A percentile compares a stretch with the other conserved stretches of the same genome.
These are phyloP conservation scores for Claviceps monticola DNA, from an alignment of 2,329 filamentous ascomycete genomes.

Conservation along the genomic window DNA sequence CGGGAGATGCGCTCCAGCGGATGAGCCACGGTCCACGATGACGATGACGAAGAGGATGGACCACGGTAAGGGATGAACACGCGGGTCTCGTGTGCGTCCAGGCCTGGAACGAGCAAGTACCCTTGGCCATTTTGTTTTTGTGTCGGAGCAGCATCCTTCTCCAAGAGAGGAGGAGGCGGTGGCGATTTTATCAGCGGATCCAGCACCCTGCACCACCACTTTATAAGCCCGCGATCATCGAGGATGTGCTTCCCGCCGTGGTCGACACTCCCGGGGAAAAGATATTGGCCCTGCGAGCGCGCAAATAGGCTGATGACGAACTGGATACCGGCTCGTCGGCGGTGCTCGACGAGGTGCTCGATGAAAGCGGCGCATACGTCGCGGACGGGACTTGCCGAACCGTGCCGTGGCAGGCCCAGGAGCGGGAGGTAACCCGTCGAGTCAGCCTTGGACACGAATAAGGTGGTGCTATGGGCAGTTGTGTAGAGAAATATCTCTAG, in stretches of 20 bases:
- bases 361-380: conserved; percentile 64
- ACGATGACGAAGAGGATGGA: conserved; percentile 26
- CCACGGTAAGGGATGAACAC: conserved; percentile 55
- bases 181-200: conserved; percentile 54
- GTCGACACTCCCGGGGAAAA: conserved; percentile 84
- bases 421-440: conserved; percentile 77
- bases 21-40: conserved; percentile 54
- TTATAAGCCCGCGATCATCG: conserved; percentile 77
- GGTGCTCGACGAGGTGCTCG: conserved; percentile 54
- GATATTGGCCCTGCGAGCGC: conserved; percentile 79
- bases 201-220: conserved; percentile 88
- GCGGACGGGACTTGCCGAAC: conserved; percentile 59
- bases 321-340: conserved; percentile 49
- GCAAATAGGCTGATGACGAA: conserved; percentile 84
- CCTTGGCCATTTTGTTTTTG: conserved; percentile 30
- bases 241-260: conserved; percentile 80
- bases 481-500: conserved; percentile 82
- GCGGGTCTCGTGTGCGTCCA: conserved; percentile 68
- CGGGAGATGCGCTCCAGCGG: conserved; percentile 54
- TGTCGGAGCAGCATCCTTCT: conserved; percentile 23
- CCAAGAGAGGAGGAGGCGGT: conserved; percentile 28
- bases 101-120: conserved; percentile 77
- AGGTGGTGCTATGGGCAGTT: conserved; percentile 64
- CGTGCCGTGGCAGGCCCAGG: conserved; percentile 45
- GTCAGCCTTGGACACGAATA: conserved; percentile 95